A percentile compares a stretch with the other conserved stretches of the same genome.
These are phyloP conservation scores for Didymella keratinophila DNA, from an alignment of 2,329 filamentous ascomycete species.

Conservation along the genomic window DNA sequence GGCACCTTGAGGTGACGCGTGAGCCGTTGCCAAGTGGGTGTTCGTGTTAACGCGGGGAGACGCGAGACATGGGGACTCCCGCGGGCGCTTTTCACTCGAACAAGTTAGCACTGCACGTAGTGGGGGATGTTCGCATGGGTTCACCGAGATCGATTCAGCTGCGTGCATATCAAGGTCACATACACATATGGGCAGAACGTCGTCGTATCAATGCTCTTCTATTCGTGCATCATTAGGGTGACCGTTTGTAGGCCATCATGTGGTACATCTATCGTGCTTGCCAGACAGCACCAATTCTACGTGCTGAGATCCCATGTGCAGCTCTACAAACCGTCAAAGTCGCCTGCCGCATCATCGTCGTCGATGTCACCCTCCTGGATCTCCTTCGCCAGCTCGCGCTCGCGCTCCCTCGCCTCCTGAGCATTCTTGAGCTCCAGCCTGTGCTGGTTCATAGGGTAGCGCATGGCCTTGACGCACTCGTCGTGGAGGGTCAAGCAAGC, in stretches of 20 bases:
- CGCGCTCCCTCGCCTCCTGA: conserved; percentile 94
- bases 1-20: conserved; percentile 12
- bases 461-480: conserved; percentile 99
- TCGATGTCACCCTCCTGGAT: conserved; percentile 98
- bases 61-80: conserved; percentile 25
- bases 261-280: conserved; percentile 34
- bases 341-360: conserved; percentile 92
- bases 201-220: conserved; percentile 20
- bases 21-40: conserved; percentile 15
- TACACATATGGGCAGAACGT: neutral
- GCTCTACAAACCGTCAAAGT: conserved; percentile 90
- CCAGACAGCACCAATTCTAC: conserved; percentile 32
- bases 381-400: conserved; percentile 97
- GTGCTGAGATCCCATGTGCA: conserved; percentile 16
- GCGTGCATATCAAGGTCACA: conserved; percentile 2
- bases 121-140: conserved; percentile 30
- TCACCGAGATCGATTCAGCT: neutral
- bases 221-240: conserved; percentile 37
- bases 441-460: conserved; percentile 99
- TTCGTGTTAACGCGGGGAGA: conserved; percentile 23
- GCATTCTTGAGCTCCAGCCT: conserved; percentile 96
- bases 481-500: conserved; percentile 93
- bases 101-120: conserved; percentile 26
- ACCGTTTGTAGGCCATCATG: neutral
- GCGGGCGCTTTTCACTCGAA: conserved; percentile 35